phyloP scores from a whole-genome alignment of 495 filamentous ascomycete species.

The Pseudevernia furfuracea region DNA sequence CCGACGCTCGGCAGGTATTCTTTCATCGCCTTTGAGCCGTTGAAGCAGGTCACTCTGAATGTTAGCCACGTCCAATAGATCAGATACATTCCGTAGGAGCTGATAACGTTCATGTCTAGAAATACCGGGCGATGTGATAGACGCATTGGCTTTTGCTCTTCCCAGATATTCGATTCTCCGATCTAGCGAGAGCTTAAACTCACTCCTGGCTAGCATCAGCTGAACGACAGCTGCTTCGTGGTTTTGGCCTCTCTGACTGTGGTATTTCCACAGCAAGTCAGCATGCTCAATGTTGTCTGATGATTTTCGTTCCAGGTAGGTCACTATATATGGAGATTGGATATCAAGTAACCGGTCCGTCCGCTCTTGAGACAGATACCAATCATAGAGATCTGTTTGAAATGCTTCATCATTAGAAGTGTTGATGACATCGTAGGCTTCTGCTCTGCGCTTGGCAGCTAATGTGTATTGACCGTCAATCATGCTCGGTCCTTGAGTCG shows the following conservation, averaged over 20 bases:
- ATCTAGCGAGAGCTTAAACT: slow-evolving; percentile 64
- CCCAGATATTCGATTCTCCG: slow-evolving; percentile 83
- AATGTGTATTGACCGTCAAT: slow-evolving; percentile 71
- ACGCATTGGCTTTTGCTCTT: slow-evolving; percentile 78
- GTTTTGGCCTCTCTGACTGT: slow-evolving; percentile 68
- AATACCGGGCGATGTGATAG: slow-evolving; percentile 61
- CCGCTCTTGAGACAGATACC: slow-evolving; percentile 81
- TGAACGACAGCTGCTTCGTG: slow-evolving; percentile 83
- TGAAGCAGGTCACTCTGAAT: slow-evolving; percentile 90
- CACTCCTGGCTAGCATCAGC: slow-evolving; percentile 70
- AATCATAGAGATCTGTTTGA: slow-evolving; percentile 89
- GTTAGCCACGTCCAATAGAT: slow-evolving; percentile 84
- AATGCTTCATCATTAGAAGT: slow-evolving; percentile 84
- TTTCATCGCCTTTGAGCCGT: slow-evolving; percentile 61
- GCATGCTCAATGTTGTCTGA: slow-evolving; percentile 62
- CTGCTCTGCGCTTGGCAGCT: slow-evolving; percentile 65
- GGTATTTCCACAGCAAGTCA: slow-evolving; percentile 88
- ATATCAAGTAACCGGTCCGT: slow-evolving; percentile 75
- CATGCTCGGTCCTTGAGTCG: slow-evolving; percentile 55
- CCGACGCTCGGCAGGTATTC: slow-evolving; percentile 54
- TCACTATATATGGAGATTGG: slow-evolving; percentile 72
- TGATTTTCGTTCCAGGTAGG: slow-evolving; percentile 73
- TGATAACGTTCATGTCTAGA: slow-evolving; percentile 67
- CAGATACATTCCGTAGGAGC: slow-evolving; percentile 71
- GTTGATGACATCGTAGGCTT: slow-evolving; percentile 83